Evolutionary conservation across 371 early-diverging fungal species (phyloP), one percentile per base, ranked within the genome.

Genomic region (Mucor ambiguus): DNA sequence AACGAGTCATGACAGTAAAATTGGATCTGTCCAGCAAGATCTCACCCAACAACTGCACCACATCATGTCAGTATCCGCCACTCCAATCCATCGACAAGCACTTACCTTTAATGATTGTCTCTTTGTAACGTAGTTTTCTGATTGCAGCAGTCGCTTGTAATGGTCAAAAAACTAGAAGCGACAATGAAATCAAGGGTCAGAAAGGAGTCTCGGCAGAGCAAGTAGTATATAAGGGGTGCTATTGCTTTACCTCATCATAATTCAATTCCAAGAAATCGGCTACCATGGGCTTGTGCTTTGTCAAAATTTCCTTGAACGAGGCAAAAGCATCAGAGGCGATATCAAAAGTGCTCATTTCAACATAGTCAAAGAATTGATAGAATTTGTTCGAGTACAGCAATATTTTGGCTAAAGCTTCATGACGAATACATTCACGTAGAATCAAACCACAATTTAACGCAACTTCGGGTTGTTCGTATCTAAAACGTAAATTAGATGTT

Each of bases 251-350:
- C 81, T 80, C 78, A 63, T 96, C 97, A 76, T 98, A 98, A 80
- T 95, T 92, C 26, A 77, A 76, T 37, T 89, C 92, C 70, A 98
- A 79, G 75, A 96, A 98, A 30, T 91, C 89, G 37, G 95, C 92
- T 2, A 97, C 96, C 71, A 96, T 79, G 20, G 86, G 79, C 75
- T 97, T 98, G 81, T 97, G 97, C 68, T 92, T 90, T 48, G 97
- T 96, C 69, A 98, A 77, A n/a, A 95, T 85, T 74, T 98, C 98
- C 82, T 96, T 96, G 80, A 98, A 98, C 29, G 96, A 97, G 28
- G 95, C 96, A 79, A 98, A 98, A 0, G 99, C 98, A 77, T 98
- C 99, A 29, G 93, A 93, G 10, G 98, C 96, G 56, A 97, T 93
- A 82, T 98, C 99, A 86, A 98, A 98, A 1, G 96, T 98, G 64